A percentile compares a stretch with the other conserved stretches of the same genome.
Evolutionary conservation across 805 yeast genomes (phyloP).

Genomic region (Isabelozyma rhagii): DNA sequence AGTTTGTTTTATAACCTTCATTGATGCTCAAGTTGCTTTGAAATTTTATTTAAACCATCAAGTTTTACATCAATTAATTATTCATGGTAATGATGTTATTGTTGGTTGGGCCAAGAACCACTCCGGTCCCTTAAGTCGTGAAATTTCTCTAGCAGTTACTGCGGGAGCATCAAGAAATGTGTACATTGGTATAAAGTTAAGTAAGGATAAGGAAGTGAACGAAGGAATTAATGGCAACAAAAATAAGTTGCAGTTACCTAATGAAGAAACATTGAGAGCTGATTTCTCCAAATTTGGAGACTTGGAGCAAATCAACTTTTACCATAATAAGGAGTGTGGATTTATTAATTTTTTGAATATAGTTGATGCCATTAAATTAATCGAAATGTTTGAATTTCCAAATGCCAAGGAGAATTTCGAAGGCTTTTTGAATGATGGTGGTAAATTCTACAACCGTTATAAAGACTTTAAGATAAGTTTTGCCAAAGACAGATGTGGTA

Average conservation of each 20-base stretch:
- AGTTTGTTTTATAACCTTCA: slow-evolving; percentile 67
- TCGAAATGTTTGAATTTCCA: slow-evolving; percentile 50
- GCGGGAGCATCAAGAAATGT: slow-evolving; percentile 77
- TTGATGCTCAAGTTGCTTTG: slow-evolving; percentile 62
- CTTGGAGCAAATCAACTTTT: slow-evolving; percentile 72
- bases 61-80: slow-evolving; percentile 51
- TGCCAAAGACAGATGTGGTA: slow-evolving; percentile 82
- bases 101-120: slow-evolving; percentile 73
- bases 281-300: slow-evolving; percentile 69
- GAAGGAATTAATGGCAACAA: slow-evolving; percentile 13
- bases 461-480: slow-evolving; percentile 55
- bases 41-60: slow-evolving; percentile 62
- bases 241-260: slow-evolving; percentile 23
- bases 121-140: slow-evolving; percentile 58
- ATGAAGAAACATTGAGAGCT: slow-evolving; percentile 46
- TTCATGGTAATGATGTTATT: slow-evolving; percentile 60
- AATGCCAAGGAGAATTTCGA: slow-evolving; percentile 26
- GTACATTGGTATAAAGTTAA: slow-evolving; percentile 59
- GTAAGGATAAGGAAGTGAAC: slow-evolving; percentile 14
- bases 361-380: slow-evolving; percentile 58
- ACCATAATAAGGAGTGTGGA: slow-evolving; percentile 68
- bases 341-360: slow-evolving; percentile 71
- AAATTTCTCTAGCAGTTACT: slow-evolving; percentile 60
- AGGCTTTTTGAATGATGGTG: slow-evolving; percentile 28
- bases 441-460: slow-evolving; percentile 43